Evolutionary conservation across 192 early-diverging fungal genomes (phyloP), one percentile per base, ranked within the genome.

Genomic region (Coemansia sp.): DNA sequence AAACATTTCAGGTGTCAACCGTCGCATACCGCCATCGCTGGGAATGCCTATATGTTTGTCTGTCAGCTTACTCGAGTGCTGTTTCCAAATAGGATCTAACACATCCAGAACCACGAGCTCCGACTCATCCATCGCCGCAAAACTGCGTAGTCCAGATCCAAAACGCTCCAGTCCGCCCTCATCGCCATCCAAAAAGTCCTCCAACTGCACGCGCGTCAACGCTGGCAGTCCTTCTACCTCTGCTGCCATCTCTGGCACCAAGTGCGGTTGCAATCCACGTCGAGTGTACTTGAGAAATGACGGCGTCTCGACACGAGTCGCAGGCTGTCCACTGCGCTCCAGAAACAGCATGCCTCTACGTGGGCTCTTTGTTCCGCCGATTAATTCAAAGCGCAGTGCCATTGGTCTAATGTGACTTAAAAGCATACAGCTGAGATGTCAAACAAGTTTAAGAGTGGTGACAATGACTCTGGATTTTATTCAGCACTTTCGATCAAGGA

Each of bases 241-340:
- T 4, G 75, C 63, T n/a, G 72, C 76, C 19, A 83, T 69, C 29
- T 83, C 80, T 19, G 66, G 80, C 33, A 83, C 71, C 50, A 83
- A 60, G 23, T 82, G 80, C 50, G 80, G 80, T 39, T 82, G 80
- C 42, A 82, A 61, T 6, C 75, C 80, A 32, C 69, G 71, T 11
- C 74, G 57, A 19, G 80, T 82, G 63, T 82, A 82, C 63, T 78
- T 74, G 54, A 82, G 51, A 21, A 74, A 82, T 4, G 64, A 50
- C 27, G 80, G 80, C 32, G 80, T 82, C 36, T 76, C 70, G 11
- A 82, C 36, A 4, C 27, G 50, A 17, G 51, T 55, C 20, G 30
- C 52, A 6, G 39, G 42, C 24, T 63, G 64, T 24, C 50, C 59
- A 11, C 29, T 46, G 20, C 74, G 78, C 21, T 69, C 60, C 20